Base-by-base conservation (phyloP, 2,329 filamentous ascomycete species). In the Xylaria polymorpha region DNA sequence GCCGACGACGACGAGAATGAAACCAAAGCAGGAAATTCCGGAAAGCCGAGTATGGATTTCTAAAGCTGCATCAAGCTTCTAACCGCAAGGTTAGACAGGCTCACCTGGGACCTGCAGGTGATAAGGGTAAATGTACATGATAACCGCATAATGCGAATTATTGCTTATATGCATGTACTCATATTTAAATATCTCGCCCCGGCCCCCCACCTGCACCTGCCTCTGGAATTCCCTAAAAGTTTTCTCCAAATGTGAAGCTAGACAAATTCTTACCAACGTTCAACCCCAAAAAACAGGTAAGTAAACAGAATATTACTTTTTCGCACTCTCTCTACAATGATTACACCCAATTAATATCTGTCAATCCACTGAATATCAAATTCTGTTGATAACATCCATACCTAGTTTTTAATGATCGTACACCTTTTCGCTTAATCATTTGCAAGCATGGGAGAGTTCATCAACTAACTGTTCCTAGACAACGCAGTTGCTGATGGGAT, bases 291-390 rank as follows among this genome's bases (percentile, higher is more conserved):
- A 48, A 72, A 68, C 64, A 75, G 69, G 76, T 78, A 70, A 75
- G 75, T 78, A 51, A 39, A 57, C 43, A 67, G 37, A 46, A 55
- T 63, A 62, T 66, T 39, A n/a, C 53, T 64, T 41, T 20, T 46
- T 64, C 46, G 2, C 41, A 8, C 10, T 48, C 10, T n/a, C 60
- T 57, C 56, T 69, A 71, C 58, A 72, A 92, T 92, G 90, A 92
- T 90, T 88, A 89, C 83, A 85, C 78, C 83, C 83, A 81, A 81
- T 77, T 73, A 83, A 84, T 89, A 92, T 93, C 91, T 93, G 91
- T 93, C 91, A 93, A 93, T 93, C 91, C 89, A 85, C 91, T 92
- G 90, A 93, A 83, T 83, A 83, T 83, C 79, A 83, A 29, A 81
- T 81, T 64, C 10, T 83, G 79, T 83, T 85, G 84, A 87, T 81